Conservation (phyloP, 2,329 filamentous ascomycete species). For the Aureobasidium sp. region DNA sequence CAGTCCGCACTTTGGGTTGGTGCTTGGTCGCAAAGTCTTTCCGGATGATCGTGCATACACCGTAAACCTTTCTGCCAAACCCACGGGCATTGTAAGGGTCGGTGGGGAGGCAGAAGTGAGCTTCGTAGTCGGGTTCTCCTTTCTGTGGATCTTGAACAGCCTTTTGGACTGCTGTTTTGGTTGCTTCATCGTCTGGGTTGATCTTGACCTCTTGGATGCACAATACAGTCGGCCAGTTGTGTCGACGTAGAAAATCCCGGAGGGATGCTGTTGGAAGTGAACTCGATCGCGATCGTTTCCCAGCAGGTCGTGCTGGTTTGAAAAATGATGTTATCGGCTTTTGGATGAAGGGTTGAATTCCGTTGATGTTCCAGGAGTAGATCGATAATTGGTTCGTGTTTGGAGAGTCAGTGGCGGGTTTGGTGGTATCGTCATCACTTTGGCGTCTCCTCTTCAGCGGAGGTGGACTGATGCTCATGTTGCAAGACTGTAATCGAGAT, state of each 20-base stretch:
- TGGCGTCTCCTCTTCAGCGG: constrained; percentile 25
- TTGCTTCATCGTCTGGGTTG: constrained; percentile 33
- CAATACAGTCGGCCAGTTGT: constrained; percentile 40
- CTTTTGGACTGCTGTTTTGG: constrained; percentile 33
- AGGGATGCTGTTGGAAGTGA: constrained; percentile 26
- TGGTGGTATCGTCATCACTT: neutral
- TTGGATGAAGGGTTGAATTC: constrained; percentile 39
- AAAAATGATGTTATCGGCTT: constrained; percentile 37
- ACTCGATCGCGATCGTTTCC: neutral
- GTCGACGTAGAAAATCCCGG: constrained; percentile 38
- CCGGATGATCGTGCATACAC: constrained; percentile 45
- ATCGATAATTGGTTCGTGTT: constrained; percentile 27
- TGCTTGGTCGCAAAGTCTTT: constrained; percentile 33
- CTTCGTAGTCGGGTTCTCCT: constrained; percentile 35
- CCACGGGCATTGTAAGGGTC: constrained; percentile 46
- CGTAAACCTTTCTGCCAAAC: constrained; percentile 46
- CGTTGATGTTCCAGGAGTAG: constrained; percentile 46
- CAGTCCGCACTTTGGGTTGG: constrained; percentile 32
- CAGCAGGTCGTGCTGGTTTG: constrained; percentile 13
- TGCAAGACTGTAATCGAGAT: neutral
- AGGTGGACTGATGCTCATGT: constrained; percentile 26
- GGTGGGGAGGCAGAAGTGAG: constrained; percentile 42
- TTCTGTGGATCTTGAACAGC: constrained; percentile 29
- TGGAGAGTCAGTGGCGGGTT: neutral
- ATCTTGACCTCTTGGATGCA: constrained; percentile 48